These are phyloP conservation scores for Capsaspora owczarzaki DNA, from an alignment of 78 protist species.

Conservation along the genomic window DNA sequence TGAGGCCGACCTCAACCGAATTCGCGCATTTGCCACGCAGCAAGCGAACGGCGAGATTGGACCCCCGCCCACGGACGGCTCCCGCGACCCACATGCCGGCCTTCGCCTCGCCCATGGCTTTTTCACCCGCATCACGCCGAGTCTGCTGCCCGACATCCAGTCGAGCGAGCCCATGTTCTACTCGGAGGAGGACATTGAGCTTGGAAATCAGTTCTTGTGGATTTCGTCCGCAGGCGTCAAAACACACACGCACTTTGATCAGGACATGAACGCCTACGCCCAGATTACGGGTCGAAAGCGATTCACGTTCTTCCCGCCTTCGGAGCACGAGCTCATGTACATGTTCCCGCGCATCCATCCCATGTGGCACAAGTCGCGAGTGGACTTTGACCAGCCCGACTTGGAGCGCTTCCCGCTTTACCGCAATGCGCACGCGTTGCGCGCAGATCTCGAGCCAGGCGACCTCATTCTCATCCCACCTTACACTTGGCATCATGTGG, in stretches of 20 bases:
- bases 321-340: not conserved
- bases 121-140: not conserved
- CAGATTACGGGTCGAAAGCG: conserved; percentile 4
- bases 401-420: not conserved
- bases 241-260: conserved; percentile 6
- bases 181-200: not conserved
- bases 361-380: conserved; percentile 22
- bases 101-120: too few relatives aligned
- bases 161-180: not conserved
- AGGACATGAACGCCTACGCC: conserved; percentile 2
- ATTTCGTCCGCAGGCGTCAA: not conserved
- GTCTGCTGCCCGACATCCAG: not conserved
- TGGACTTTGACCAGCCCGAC: not conserved
- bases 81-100: too few relatives aligned
- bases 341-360: conserved; percentile 1
- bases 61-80: too few relatives aligned
- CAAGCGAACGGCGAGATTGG: too few relatives aligned
- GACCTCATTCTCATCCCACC: conserved; percentile 9
- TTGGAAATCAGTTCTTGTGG: not conserved
- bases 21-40: too few relatives aligned
- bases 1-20: too few relatives aligned
- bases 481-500: conserved; percentile 14
- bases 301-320: not conserved
- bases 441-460: not conserved
- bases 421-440: not conserved